These are phyloP conservation scores for Aspergillus texensis DNA, from an alignment of 2,329 filamentous ascomycete genomes.

Conservation along the genomic window DNA sequence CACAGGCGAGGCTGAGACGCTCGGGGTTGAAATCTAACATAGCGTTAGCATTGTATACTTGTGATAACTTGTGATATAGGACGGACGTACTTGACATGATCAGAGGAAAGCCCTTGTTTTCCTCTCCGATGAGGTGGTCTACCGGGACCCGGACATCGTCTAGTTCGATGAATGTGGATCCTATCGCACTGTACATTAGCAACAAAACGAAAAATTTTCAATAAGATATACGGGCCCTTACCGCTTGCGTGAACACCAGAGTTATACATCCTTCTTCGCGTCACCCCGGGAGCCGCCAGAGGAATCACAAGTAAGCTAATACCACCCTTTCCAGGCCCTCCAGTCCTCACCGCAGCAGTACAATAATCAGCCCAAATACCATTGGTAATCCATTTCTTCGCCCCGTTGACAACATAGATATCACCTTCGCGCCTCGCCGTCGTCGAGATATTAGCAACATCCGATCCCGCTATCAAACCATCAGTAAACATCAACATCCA, in stretches of 20 bases:
- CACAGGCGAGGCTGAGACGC: slow-evolving; percentile 66
- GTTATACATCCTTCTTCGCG: slow-evolving; percentile 56
- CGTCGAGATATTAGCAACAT: slow-evolving; percentile 66
- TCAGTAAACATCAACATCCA: slow-evolving; percentile 10
- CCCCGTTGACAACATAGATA: slow-evolving; percentile 65
- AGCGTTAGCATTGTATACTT: not conserved
- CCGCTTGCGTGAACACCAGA: slow-evolving; percentile 69
- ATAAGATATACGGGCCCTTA: slow-evolving; percentile 19
- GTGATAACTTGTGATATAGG: not conserved
- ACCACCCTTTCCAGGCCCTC: slow-evolving; percentile 61
- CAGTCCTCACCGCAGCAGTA: slow-evolving; percentile 62
- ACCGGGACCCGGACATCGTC: slow-evolving; percentile 72
- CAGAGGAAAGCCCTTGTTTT: slow-evolving; percentile 71
- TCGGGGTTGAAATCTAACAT: slow-evolving; percentile 72
- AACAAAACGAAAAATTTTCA: not conserved
- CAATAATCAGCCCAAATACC: slow-evolving; percentile 63
- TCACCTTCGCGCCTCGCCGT: slow-evolving; percentile 57
- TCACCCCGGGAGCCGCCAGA: slow-evolving; percentile 64
- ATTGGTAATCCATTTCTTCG: slow-evolving; percentile 71
- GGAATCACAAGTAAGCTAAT: slow-evolving; percentile 69
- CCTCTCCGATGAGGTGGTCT: slow-evolving; percentile 68
- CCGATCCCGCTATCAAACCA: slow-evolving; percentile 55
- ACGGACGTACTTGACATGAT: slow-evolving; percentile 63
- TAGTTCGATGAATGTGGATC: slow-evolving; percentile 66
- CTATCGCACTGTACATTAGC: slow-evolving; percentile 21